These are phyloP conservation scores for Sisymbrium altissimum DNA, from an alignment of 345 rosid genomes.

Conservation along the genomic window DNA sequence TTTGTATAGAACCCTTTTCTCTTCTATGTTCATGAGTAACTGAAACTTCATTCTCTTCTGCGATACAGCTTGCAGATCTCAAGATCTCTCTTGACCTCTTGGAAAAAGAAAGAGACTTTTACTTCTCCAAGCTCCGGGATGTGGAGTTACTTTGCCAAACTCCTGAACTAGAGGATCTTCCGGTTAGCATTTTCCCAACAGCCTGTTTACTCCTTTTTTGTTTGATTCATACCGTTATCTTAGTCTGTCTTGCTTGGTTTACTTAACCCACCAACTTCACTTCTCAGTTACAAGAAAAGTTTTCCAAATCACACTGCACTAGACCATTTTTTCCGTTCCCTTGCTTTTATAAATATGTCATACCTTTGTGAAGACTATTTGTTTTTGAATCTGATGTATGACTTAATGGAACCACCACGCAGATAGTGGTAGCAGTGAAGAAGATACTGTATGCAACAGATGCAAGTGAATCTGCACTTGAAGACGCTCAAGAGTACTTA, in stretches of 20 bases:
- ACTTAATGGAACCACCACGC: conserved; percentile 21
- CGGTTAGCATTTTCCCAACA: conserved; percentile 39
- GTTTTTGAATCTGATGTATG: conserved; percentile 1
- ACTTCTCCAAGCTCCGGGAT: conserved; percentile 80
- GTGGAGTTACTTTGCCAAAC: conserved; percentile 81
- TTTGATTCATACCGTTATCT: not conserved
- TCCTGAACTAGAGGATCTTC: conserved; percentile 58
- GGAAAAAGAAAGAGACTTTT: conserved; percentile 94
- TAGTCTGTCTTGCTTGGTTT: conserved; percentile 2
- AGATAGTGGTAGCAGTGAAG: conserved; percentile 79
- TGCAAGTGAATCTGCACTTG: conserved; percentile 67
- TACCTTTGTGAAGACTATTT: not conserved
- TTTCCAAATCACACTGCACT: not conserved
- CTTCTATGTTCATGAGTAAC: not conserved
- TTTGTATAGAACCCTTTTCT: not conserved
- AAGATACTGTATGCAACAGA: conserved; percentile 84
- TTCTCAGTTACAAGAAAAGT: not conserved
- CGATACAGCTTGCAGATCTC: conserved; percentile 65
- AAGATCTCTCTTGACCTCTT: conserved; percentile 67
- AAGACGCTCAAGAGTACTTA: conserved; percentile 74
- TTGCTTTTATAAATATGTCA: not conserved
- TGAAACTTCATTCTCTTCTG: not conserved
- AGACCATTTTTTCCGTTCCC: not conserved
- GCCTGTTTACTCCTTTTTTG: not conserved
- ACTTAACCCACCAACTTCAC: conserved; percentile 3